phyloP scores from a whole-genome alignment of 2,329 filamentous ascomycete species.

The Pseudogymnoascus sp. region DNA sequence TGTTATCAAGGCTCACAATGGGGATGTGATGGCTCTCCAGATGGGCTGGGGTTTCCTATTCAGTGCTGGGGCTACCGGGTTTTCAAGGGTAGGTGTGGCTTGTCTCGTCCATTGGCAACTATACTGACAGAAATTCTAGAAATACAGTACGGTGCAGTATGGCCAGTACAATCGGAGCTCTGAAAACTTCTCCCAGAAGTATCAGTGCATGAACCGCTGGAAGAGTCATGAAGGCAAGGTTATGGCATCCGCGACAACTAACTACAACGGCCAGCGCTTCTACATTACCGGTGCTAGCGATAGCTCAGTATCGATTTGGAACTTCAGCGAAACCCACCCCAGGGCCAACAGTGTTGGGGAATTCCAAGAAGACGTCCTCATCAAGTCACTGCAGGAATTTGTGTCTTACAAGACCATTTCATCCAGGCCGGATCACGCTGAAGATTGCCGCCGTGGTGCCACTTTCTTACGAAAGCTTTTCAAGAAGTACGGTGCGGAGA shows the following conservation, averaged over 20 bases:
- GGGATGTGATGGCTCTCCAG: constrained; percentile 79
- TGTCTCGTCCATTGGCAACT: constrained; percentile 12
- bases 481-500: constrained; percentile 82
- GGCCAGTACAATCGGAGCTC: constrained; percentile 45
- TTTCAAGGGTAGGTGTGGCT: constrained; percentile 61
- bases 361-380: constrained; percentile 47
- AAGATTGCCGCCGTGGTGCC: constrained; percentile 87
- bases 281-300: constrained; percentile 94
- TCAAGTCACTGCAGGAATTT: constrained; percentile 75
- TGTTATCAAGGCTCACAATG: constrained; percentile 73
- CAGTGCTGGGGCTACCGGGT: constrained; percentile 84
- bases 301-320: constrained; percentile 82
- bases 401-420: constrained; percentile 90
- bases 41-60: constrained; percentile 82
- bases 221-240: constrained; percentile 82
- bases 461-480: constrained; percentile 86
- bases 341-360: constrained; percentile 20
- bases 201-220: constrained; percentile 72
- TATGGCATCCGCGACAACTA: constrained; percentile 72
- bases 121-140: constrained; percentile 36
- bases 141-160: constrained; percentile 62
- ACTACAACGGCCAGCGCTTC: constrained; percentile 65
- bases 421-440: constrained; percentile 75
- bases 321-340: constrained; percentile 46
- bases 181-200: constrained; percentile 65